These are phyloP conservation scores for Pythium scleroteichum DNA, from an alignment of 352 stramenopile species.

Conservation along the genomic window DNA sequence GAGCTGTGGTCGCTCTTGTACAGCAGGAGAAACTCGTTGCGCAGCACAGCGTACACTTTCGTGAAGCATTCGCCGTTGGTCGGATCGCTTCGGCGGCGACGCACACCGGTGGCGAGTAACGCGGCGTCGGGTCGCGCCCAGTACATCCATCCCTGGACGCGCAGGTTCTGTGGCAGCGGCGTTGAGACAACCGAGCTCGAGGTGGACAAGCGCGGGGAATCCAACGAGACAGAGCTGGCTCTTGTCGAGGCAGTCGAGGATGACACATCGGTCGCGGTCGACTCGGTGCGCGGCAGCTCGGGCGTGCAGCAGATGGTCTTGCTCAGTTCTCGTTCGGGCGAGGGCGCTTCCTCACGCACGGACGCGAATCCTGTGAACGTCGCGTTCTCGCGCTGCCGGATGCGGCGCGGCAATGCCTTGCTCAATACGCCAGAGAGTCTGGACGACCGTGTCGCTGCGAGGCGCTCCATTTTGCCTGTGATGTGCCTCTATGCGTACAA, in stretches of 20 bases:
- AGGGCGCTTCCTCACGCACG: background rate
- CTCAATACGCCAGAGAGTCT: slow-evolving; percentile 7
- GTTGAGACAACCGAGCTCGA: slow-evolving; percentile 34
- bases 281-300: slow-evolving; percentile 6
- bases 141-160: slow-evolving; percentile 45
- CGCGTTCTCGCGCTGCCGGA: slow-evolving; percentile 13
- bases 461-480: background rate
- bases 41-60: slow-evolving; percentile 46
- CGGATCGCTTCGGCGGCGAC: slow-evolving; percentile 10
- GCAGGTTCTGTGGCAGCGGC: slow-evolving; percentile 26
- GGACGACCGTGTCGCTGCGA: background rate
- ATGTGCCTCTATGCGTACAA: background rate
- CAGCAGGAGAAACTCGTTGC: slow-evolving; percentile 46
- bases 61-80: slow-evolving; percentile 27
- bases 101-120: slow-evolving; percentile 12
- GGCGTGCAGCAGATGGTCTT: slow-evolving; percentile 21
- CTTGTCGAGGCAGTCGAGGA: background rate
- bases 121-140: slow-evolving; percentile 32
- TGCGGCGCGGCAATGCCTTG: slow-evolving; percentile 7
- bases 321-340: slow-evolving; percentile 9
- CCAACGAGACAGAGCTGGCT: background rate
- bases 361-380: slow-evolving; percentile 10
- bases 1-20: slow-evolving; percentile 36
- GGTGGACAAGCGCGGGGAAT: slow-evolving; percentile 18
- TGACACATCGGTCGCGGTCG: background rate